Evolutionary conservation across 2,329 filamentous ascomycete species (phyloP).

Genomic region (Penicillium crustosum): DNA sequence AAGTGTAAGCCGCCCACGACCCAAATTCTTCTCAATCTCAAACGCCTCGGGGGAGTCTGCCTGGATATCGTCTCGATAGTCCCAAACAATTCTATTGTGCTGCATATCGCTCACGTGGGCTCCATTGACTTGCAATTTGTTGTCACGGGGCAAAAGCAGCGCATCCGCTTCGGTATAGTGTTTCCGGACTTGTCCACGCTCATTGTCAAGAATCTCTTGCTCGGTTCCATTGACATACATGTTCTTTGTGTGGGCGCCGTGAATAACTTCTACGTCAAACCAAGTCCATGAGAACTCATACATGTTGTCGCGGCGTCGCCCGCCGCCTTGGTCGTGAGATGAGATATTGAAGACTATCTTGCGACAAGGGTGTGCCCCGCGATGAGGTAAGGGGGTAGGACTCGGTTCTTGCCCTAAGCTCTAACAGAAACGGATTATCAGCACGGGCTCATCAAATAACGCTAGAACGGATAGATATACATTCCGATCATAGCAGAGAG

Average conservation of each 20-base stretch:
- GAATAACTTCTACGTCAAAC: constrained; percentile 40
- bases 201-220: constrained; percentile 18
- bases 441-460: constrained; percentile 5
- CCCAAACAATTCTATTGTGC: constrained; percentile 35
- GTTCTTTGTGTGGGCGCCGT: constrained; percentile 21
- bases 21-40: constrained; percentile 31
- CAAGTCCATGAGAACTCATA: constrained; percentile 39
- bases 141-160: constrained; percentile 30
- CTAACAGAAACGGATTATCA: constrained; percentile 10
- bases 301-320: constrained; percentile 16
- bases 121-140: constrained; percentile 36
- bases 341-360: constrained; percentile 39
- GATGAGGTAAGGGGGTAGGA: constrained; percentile 33
- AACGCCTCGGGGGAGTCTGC: constrained; percentile 35
- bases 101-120: constrained; percentile 22
- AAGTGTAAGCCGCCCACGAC: constrained; percentile 37
- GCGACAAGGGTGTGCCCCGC: constrained; percentile 39
- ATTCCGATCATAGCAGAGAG: constrained; percentile 37
- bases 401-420: constrained; percentile 15
- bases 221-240: constrained; percentile 19
- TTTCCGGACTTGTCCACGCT: constrained; percentile 12
- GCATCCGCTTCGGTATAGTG: constrained; percentile 26
- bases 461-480: constrained; percentile 17
- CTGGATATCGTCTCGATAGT: constrained; percentile 33
- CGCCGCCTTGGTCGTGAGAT: constrained; percentile 40